phyloP scores from a whole-genome alignment of 75 land plant species.

The Pinus albicaulis region DNA sequence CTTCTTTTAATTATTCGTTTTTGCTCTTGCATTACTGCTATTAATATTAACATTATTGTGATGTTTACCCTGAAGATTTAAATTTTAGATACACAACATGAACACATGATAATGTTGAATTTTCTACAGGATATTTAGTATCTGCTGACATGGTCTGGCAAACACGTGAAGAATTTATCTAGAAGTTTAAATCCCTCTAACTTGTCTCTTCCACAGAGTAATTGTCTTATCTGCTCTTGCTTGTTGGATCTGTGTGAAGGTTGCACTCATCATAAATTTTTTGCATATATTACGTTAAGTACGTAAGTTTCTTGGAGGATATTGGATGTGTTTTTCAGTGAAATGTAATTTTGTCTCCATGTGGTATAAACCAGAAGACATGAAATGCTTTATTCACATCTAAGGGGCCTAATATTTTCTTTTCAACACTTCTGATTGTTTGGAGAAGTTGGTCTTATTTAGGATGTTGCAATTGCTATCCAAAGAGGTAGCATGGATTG shows the following conservation, averaged over 20 bases:
- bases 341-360: background rate
- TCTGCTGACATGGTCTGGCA: background rate
- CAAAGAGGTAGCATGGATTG: constrained; percentile 84
- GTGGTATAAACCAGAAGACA: background rate
- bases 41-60: background rate
- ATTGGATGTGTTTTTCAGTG: background rate
- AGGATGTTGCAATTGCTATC: constrained; percentile 83
- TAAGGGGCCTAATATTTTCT: background rate
- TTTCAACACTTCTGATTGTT: background rate
- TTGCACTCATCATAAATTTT: background rate
- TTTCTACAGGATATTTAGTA: background rate
- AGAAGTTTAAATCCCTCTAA: background rate
- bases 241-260: background rate
- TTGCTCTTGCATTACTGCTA: background rate
- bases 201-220: background rate
- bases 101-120: background rate
- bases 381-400: background rate
- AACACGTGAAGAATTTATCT: background rate
- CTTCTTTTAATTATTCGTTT: background rate
- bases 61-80: too few species aligned
- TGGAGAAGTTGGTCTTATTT: background rate
- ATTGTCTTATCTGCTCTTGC: background rate
- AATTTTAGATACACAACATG: too few species aligned
- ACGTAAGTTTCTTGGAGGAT: background rate
- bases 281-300: background rate